phyloP scores from a whole-genome alignment of 495 filamentous ascomycete genomes.

The Neurospora tetraspora region DNA sequence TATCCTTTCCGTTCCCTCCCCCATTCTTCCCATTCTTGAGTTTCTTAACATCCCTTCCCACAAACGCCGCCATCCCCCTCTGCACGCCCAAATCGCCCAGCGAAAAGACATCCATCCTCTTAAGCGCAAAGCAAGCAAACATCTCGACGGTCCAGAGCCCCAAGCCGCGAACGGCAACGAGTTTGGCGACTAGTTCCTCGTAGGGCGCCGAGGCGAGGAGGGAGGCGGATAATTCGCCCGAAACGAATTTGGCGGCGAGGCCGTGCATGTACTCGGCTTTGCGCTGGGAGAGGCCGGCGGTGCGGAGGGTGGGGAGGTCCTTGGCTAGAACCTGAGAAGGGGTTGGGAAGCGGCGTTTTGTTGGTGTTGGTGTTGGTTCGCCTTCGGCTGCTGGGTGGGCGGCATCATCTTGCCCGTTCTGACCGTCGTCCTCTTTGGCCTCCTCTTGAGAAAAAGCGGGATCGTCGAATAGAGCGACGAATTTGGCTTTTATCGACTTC shows the following conservation, averaged over 20 bases:
- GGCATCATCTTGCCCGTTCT: constrained; percentile 1
- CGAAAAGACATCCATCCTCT: constrained; percentile 88
- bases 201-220: constrained; percentile 70
- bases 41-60: constrained; percentile 72
- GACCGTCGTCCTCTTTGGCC: constrained; percentile 1
- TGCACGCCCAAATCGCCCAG: constrained; percentile 91
- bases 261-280: constrained; percentile 93
- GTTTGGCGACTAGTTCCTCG: constrained; percentile 70
- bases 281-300: constrained; percentile 78
- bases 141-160: constrained; percentile 93
- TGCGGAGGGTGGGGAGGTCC: constrained; percentile 55
- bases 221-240: constrained; percentile 60
- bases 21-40: constrained; percentile 65
- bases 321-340: constrained; percentile 58
- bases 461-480: constrained; percentile 61
- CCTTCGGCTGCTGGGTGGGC: constrained; percentile 7
- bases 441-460: not conserved
- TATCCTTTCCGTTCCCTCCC: constrained; percentile 65
- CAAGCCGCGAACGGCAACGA: constrained; percentile 79
- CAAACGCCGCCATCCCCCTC: constrained; percentile 83
- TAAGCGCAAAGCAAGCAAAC: constrained; percentile 89
- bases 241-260: constrained; percentile 68
- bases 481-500: constrained; percentile 74
- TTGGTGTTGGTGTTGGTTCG: constrained; percentile 16
- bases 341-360: constrained; percentile 50